phyloP scores from a whole-genome alignment of 441 rosid species.

The Sinapis alba region DNA sequence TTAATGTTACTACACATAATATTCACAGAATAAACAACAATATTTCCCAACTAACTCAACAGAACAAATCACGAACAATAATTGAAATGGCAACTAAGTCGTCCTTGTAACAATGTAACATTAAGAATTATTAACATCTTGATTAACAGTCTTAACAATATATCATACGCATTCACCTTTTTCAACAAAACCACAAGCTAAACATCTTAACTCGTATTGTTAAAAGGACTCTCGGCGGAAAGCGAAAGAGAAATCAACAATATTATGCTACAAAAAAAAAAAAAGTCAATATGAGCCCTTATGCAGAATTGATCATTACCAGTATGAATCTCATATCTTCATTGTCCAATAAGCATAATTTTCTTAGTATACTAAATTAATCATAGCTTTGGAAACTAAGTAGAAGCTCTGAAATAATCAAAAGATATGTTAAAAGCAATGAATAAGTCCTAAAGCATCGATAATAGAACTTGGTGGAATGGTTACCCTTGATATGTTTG shows the following conservation, averaged over 20 bases:
- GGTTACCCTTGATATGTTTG: not conserved
- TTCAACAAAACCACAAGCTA: not conserved
- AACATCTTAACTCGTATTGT: not conserved
- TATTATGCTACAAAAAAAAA: not conserved
- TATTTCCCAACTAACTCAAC: not conserved
- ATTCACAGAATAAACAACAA: not conserved
- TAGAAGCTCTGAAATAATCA: not conserved
- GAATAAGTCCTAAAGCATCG: not conserved
- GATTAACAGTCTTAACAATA: not conserved
- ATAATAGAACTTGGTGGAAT: not conserved
- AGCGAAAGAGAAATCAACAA: not conserved
- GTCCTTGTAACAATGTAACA: not conserved
- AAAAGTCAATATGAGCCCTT: not conserved
- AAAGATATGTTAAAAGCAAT: not conserved
- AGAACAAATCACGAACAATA: not conserved
- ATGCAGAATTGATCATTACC: not conserved
- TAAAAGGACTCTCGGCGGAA: not conserved
- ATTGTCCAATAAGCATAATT: not conserved
- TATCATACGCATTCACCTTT: not conserved
- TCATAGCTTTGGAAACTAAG: not conserved
- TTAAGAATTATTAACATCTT: not conserved
- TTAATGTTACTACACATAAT: not conserved
- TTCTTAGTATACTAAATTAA: not conserved
- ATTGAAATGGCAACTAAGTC: too few relatives aligned
- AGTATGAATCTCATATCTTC: not conserved